Evolutionary conservation across 345 rosid species (phyloP), one percentile per base, ranked within the genome.

Genomic region (Sapria himalayana): DNA sequence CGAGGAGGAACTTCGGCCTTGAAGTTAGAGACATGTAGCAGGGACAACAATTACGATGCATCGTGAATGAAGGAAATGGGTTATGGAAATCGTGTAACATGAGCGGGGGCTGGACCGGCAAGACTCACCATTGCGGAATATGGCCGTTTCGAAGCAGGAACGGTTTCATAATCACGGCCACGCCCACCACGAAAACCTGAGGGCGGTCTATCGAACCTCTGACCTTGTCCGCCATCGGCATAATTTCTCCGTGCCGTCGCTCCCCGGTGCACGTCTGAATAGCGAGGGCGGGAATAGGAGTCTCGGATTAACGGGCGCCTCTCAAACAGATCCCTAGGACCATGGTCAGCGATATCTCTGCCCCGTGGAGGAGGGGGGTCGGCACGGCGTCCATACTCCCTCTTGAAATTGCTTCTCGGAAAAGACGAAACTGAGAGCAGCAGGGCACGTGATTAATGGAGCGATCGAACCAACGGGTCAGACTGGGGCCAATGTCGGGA

Each of bases 1-100:
- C 84, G 79, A 7, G 82, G 75, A 46, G 98, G 81, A 56, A 64
- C 57, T 53, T 79, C 93, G 65, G 78, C 98, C 98, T 89, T 51
- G 19, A 37, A 44, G 11, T 27, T 5, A 27, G 31, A 33, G n/a
- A n/a, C n/a, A n/a, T n/a, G n/a, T n/a, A n/a, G n/a, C n/a, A n/a
- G n/a, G n/a, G n/a, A n/a, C n/a, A n/a, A n/a, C n/a, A n/a, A n/a
- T n/a, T n/a, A n/a, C n/a, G n/a, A n/a, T n/a, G n/a, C n/a, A n/a
- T n/a, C n/a, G n/a, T n/a, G n/a, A n/a, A n/a, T n/a, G n/a, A n/a
- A n/a, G n/a, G n/a, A n/a, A n/a, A n/a, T n/a, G n/a, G n/a, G n/a
- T n/a, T n/a, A n/a, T n/a, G n/a, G n/a, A n/a, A n/a, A n/a, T n/a
- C n/a, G n/a, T n/a, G n/a, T 35, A 39, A 33, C 41, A 10, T 4